Evolutionary conservation across 371 early-diverging fungal genomes (phyloP).

Genomic region (Fennellomyces sp.): DNA sequence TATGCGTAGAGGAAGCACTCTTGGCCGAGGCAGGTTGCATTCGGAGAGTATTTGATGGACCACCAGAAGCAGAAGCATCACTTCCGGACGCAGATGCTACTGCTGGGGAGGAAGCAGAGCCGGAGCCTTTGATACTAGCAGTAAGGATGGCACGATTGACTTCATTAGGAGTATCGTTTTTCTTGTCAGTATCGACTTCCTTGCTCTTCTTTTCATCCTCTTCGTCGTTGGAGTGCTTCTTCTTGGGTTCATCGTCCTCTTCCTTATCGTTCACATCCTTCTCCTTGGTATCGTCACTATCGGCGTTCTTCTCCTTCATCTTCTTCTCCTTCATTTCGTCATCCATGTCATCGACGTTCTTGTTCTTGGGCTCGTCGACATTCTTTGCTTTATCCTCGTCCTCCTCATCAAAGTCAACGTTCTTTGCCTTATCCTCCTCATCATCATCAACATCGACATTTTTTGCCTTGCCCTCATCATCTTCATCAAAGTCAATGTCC

Average conservation of each 20-base stretch:
- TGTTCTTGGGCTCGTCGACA: too few species aligned
- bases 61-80: not conserved
- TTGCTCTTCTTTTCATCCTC: too few species aligned
- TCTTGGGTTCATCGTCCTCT: not conserved
- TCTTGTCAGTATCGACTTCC: too few species aligned
- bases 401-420: too few species aligned
- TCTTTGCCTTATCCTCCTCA: too few species aligned
- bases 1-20: not conserved
- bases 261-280: slow-evolving; percentile 3
- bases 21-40: slow-evolving; percentile 7
- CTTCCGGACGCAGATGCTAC: slow-evolving; percentile 3
- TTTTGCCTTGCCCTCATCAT: not conserved
- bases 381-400: not conserved
- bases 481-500: too few species aligned
- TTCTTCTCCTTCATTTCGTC: not conserved
- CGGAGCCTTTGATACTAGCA: not conserved
- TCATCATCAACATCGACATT: too few species aligned
- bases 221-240: not conserved
- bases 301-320: not conserved
- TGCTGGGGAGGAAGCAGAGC: slow-evolving; percentile 9
- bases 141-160: slow-evolving; percentile 5
- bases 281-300: not conserved
- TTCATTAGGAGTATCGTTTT: too few species aligned
- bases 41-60: slow-evolving; percentile 4
- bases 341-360: too few species aligned